Evolutionary conservation across 495 filamentous ascomycete species (phyloP).

Genomic region (Xylaria bambusicola): DNA sequence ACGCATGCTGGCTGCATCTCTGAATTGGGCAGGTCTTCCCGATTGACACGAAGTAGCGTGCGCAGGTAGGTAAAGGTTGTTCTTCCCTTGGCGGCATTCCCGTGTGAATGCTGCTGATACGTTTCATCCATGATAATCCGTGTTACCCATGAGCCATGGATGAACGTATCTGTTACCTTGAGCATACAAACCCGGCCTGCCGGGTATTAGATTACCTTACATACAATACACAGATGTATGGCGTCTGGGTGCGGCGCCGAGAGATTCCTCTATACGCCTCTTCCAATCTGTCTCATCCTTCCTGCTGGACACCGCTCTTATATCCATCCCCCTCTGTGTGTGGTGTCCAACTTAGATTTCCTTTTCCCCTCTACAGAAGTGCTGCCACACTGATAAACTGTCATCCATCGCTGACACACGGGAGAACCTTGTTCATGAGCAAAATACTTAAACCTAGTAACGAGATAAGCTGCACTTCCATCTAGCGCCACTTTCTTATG

Average conservation of each 20-base stretch:
- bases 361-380: too few species aligned
- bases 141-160: background rate
- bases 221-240: conserved; percentile 11
- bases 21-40: conserved; percentile 15
- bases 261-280: background rate
- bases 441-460: background rate
- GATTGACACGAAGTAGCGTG: background rate
- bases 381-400: too few species aligned
- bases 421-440: background rate
- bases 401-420: background rate
- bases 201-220: background rate
- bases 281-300: conserved; percentile 1
- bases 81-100: background rate
- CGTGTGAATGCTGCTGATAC: background rate
- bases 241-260: conserved; percentile 7
- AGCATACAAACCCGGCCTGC: background rate
- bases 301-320: background rate
- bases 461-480: background rate
- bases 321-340: background rate
- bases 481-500: background rate
- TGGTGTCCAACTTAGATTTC: background rate
- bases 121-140: background rate
- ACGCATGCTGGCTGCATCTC: background rate
- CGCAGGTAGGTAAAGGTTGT: background rate
- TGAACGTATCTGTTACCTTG: background rate